Evolutionary conservation across 2,329 filamentous ascomycete species (phyloP).

Genomic region (Fusarium ambrosium): DNA sequence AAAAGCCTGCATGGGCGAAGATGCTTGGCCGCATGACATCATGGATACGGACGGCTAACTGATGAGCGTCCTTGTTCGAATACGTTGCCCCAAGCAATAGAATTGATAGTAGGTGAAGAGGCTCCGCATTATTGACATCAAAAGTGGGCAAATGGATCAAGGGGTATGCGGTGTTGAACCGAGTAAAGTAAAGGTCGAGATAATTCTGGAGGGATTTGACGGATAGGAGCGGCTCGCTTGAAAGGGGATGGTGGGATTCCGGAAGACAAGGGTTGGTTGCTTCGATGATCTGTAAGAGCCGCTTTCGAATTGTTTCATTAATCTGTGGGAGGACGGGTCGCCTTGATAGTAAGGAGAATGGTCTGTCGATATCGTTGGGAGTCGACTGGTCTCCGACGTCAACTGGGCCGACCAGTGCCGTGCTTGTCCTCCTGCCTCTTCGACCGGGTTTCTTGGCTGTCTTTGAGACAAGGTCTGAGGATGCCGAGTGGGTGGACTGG

Average conservation of each 20-base stretch:
- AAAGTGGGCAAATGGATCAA: constrained; percentile 71
- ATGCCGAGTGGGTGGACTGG: background rate
- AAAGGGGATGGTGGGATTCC: constrained; percentile 50
- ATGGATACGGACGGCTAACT: constrained; percentile 72
- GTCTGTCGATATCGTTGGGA: constrained; percentile 46
- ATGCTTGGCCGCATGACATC: constrained; percentile 71
- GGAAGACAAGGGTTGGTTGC: constrained; percentile 62
- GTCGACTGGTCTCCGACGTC: background rate
- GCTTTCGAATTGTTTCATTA: constrained; percentile 51
- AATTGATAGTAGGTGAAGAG: constrained; percentile 67
- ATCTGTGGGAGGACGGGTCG: constrained; percentile 48
- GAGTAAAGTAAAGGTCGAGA: constrained; percentile 70
- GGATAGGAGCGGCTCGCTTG: constrained; percentile 65
- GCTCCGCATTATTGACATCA: constrained; percentile 62
- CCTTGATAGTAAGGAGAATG: constrained; percentile 43
- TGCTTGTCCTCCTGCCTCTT: background rate
- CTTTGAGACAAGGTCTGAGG: background rate
- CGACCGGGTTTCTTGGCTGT: background rate
- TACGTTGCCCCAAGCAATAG: constrained; percentile 74
- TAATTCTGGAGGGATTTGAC: constrained; percentile 66
- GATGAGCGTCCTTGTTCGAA: constrained; percentile 68
- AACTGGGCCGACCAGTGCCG: background rate
- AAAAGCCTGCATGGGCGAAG: constrained; percentile 70
- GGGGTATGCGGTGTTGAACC: constrained; percentile 72
- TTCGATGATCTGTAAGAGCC: constrained; percentile 65